Evolutionary conservation across 805 yeast species (phyloP).

Genomic region (Saturnispora zaruensis): DNA sequence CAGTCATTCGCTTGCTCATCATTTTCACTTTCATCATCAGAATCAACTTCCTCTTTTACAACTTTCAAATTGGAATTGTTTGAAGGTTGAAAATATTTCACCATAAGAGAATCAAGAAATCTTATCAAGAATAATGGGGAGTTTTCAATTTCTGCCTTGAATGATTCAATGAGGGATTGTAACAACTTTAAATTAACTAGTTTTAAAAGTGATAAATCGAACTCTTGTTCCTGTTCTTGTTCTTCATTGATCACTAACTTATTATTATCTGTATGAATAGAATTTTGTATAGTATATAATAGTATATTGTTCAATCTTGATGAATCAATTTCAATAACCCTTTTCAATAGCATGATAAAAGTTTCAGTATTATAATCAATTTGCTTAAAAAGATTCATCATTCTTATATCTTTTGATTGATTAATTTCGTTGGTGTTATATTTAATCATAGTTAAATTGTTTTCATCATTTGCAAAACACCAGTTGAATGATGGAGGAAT

Average conservation of each 20-base stretch:
- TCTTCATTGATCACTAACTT: constrained; percentile 23
- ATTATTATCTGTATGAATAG: constrained; percentile 35
- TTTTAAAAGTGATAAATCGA: constrained; percentile 43
- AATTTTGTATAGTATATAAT: constrained; percentile 44
- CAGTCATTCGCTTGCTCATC: constrained; percentile 19
- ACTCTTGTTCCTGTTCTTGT: constrained; percentile 33
- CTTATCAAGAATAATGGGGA: constrained; percentile 22
- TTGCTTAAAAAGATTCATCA: constrained; percentile 29
- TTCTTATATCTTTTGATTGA: not conserved
- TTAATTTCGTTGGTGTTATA: constrained; percentile 9
- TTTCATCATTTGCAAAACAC: constrained; percentile 36
- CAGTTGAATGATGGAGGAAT: constrained; percentile 29
- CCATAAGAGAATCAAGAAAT: constrained; percentile 8
- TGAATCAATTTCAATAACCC: constrained; percentile 41
- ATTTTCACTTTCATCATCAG: constrained; percentile 34
- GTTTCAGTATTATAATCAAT: constrained; percentile 37
- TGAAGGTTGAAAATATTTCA: constrained; percentile 2
- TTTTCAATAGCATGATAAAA: constrained; percentile 15
- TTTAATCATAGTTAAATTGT: constrained; percentile 26
- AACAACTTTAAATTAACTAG: constrained; percentile 56
- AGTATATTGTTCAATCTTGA: constrained; percentile 40
- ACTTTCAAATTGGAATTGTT: constrained; percentile 4
- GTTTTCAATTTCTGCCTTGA: constrained; percentile 47
- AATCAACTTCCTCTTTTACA: constrained; percentile 23
- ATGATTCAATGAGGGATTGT: constrained; percentile 49